Base-by-base conservation (phyloP, 2,329 filamentous ascomycete genomes). In the Sphaerulina vaccinii region DNA sequence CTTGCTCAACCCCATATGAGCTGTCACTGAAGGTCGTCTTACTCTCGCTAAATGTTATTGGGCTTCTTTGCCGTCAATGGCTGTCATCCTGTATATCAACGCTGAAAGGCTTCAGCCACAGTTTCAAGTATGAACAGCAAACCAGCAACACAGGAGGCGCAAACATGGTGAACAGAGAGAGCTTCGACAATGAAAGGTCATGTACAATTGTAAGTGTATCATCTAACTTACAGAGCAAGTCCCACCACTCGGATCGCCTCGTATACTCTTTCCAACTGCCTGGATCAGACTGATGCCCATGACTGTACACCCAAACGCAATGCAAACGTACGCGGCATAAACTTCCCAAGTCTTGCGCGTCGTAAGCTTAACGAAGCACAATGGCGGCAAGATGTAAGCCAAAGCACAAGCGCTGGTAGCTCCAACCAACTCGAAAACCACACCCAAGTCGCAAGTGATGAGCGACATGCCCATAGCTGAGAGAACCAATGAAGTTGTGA, bases 391-490 rank as follows among this genome's bases (percentile, higher is more conserved):
- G 42, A 99, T 96, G 68, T 97, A 99, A 0, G 93, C 93, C 70
- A 99, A 79, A 5, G 90, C 90, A 62, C 91, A 93, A 2, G 93
- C 93, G 68, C 88, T 95, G 29, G 93, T 99, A 5, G 93, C 90
- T 56, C 93, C 93, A 52, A 99, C 93, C 15, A 99, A 78, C 74
- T 99, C 93, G 66, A 99, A 96, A 1, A 99, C 92, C 38, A 88
- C 83, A 46, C 93, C 93, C 3, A 99, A 78, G 68, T 99, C 93
- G 72, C 93, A 97, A 1, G 91, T 97, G 55, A 95, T 68, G 50
- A 99, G 77, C 55, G 87, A 87, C 49, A 97, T 69, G 5, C 75
- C 74, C 81, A 93, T 87, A 47, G 92, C 88, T 19, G 81, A 77
- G 3, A 89, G 76, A n/a, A 97, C 88, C 21, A 97, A 79, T 3